Conservation (phyloP, 139 green algal species). For the Picochlorum sp. region DNA sequence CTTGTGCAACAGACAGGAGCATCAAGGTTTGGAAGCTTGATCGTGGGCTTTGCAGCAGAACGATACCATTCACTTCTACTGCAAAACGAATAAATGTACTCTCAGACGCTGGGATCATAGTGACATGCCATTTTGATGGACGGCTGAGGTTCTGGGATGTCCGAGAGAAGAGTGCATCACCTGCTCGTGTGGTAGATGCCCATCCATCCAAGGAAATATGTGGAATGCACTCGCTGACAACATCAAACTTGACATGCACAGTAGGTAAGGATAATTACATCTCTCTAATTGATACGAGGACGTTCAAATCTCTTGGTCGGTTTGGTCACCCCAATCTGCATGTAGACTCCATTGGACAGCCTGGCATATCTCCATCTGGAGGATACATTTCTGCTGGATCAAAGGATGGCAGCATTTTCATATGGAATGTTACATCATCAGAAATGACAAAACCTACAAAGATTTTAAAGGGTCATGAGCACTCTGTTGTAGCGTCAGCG, state of each 20-base stretch:
- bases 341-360: background rate
- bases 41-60: background rate
- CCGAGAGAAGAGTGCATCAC: background rate
- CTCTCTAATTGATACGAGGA: conserved; percentile 1
- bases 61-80: conserved; percentile 1
- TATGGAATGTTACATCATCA: conserved; percentile 32
- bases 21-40: conserved; percentile 29
- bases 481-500: conserved; percentile 7
- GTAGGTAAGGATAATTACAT: background rate
- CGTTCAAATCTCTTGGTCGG: background rate
- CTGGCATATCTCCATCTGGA: conserved; percentile 17
- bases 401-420: conserved; percentile 24
- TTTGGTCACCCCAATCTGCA: background rate
- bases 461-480: too few relatives aligned
- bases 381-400: conserved; percentile 32
- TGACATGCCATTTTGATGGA: conserved; percentile 8
- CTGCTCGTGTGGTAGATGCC: background rate
- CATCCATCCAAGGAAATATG: conserved; percentile 6
- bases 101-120: background rate
- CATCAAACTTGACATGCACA: background rate
- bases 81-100: background rate
- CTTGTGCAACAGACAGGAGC: conserved; percentile 46
- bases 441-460: background rate
- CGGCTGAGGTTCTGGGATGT: conserved; percentile 6
- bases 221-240: background rate